phyloP scores from a whole-genome alignment of 306 rosid species.

The Purshia tridentata region DNA sequence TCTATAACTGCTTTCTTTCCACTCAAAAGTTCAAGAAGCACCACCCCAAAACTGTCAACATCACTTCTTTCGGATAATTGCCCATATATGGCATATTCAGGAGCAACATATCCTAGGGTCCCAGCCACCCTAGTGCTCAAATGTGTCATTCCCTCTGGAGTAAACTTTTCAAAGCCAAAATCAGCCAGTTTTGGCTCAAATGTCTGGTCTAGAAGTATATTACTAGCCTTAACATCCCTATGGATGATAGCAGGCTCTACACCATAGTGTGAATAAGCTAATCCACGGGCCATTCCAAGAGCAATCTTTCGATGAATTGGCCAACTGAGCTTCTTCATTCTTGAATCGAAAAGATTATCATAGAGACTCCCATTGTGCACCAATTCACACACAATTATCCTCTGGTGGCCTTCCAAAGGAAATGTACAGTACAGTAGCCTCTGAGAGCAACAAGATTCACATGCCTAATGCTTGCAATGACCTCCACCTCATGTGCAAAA shows the following conservation, averaged over 20 bases:
- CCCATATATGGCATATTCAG: slow-evolving; percentile 35
- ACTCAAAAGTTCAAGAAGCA: slow-evolving; percentile 32
- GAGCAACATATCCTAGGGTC: slow-evolving; percentile 36
- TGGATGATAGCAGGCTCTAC: slow-evolving; percentile 33
- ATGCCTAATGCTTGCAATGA: slow-evolving; percentile 25
- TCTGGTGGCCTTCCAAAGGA: slow-evolving; percentile 24
- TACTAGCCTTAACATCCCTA: slow-evolving; percentile 33
- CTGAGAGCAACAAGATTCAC: slow-evolving; percentile 22
- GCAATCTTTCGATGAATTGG: slow-evolving; percentile 25
- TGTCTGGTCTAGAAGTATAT: slow-evolving; percentile 30
- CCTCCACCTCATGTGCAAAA: slow-evolving; percentile 25
- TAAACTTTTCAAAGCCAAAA: slow-evolving; percentile 37
- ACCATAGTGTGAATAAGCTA: slow-evolving; percentile 32
- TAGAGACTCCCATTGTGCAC: slow-evolving; percentile 28
- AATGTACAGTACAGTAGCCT: slow-evolving; percentile 16
- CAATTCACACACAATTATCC: slow-evolving; percentile 30
- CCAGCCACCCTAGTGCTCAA: slow-evolving; percentile 35
- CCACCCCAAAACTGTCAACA: slow-evolving; percentile 34
- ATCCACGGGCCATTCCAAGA: slow-evolving; percentile 24
- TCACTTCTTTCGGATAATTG: slow-evolving; percentile 28
- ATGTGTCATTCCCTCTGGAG: slow-evolving; percentile 31
- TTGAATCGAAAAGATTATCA: slow-evolving; percentile 27
- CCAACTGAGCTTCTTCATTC: slow-evolving; percentile 25
- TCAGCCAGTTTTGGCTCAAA: slow-evolving; percentile 31
- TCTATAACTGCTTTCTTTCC: slow-evolving; percentile 28